phyloP scores from a whole-genome alignment of 495 filamentous ascomycete genomes.

The Penicillium cinerascens region DNA sequence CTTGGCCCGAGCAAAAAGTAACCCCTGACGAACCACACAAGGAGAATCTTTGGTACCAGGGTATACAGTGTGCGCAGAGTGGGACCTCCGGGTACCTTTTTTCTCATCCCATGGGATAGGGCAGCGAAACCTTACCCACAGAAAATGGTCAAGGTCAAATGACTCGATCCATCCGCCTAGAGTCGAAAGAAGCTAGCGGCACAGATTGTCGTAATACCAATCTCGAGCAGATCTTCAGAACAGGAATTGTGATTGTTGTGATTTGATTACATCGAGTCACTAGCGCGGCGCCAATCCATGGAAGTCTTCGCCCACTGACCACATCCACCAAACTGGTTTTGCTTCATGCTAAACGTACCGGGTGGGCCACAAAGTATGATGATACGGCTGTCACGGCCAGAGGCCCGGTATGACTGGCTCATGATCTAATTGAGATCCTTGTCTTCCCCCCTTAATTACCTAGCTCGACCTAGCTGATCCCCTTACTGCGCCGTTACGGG shows the following conservation, averaged over 20 bases:
- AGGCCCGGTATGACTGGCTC: neutral
- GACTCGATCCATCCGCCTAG: constrained; percentile 1
- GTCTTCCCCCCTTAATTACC: neutral
- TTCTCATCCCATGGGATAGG: neutral
- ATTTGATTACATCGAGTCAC: constrained; percentile 24
- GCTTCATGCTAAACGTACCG: constrained; percentile 10
- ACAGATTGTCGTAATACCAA: constrained; percentile 6
- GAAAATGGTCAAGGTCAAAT: constrained; percentile 5
- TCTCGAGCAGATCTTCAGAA: neutral
- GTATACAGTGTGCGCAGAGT: neutral
- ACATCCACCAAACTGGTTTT: constrained; percentile 22
- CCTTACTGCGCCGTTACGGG: constrained; percentile 27
- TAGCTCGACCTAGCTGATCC: constrained; percentile 4
- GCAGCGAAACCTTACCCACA: neutral
- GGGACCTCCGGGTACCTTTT: neutral
- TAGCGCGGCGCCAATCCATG: constrained; percentile 27
- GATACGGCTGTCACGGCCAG: neutral
- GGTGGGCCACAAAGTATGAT: constrained; percentile 11
- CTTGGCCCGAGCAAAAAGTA: neutral
- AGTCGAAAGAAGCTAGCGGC: neutral
- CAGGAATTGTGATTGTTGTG: constrained; percentile 16
- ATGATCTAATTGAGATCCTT: constrained; percentile 1
- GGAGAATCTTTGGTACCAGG: neutral
- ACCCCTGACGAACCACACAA: neutral
- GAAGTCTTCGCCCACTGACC: constrained; percentile 11